Base-by-base conservation (phyloP, 1,284 basidiomycete genomes). In the Leccinum solheimii region DNA sequence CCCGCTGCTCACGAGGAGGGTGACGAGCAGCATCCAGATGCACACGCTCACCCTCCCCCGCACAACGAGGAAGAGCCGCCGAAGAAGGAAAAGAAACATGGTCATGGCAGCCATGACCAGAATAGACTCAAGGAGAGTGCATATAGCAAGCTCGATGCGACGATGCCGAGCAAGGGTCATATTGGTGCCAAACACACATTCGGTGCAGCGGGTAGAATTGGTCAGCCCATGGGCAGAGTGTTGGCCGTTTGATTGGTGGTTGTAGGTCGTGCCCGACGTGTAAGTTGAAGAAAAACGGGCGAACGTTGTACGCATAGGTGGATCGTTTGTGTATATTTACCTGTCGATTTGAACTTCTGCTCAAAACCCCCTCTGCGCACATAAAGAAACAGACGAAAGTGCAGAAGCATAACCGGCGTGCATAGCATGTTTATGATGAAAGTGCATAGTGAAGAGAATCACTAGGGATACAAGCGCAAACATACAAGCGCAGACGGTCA, bases 201-300 rank as follows among this genome's bases (percentile, higher is more conserved):
- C 58, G 82, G 80, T 5, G 80, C 74, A 8, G 79, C 74, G 0
- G 81, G 80, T 27, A 79, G 86, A 61, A 88, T 89, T 61, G 78
- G 77, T 9, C 87, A 89, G 69, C 87, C 87, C 55, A 80, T 77
- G 50, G 83, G 83, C 19, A 86, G 80, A 66, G 70, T 54, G 10
- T 66, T 83, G 55, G 70, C 72, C 43, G 60, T 78, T 64, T 83
- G 53, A 55, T 34, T n/a, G 21, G 23, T 45, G 43, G 27, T 27
- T 50, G 36, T 3, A 38, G 16, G 7, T 45, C 19, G 19, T 45
- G 5, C 23, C 14, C 52, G 45, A 16, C 38, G 51, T 21, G 23
- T 27, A 23, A 11, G 43, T 10, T 7, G n/a, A 19, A 48, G 16
- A 14, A 13, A 9, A 49, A 57, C 7, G 21, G 8, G 21, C 38